These are phyloP conservation scores for Suillus fuscotomentosus DNA, from an alignment of 768 basidiomycete species.

Conservation along the genomic window DNA sequence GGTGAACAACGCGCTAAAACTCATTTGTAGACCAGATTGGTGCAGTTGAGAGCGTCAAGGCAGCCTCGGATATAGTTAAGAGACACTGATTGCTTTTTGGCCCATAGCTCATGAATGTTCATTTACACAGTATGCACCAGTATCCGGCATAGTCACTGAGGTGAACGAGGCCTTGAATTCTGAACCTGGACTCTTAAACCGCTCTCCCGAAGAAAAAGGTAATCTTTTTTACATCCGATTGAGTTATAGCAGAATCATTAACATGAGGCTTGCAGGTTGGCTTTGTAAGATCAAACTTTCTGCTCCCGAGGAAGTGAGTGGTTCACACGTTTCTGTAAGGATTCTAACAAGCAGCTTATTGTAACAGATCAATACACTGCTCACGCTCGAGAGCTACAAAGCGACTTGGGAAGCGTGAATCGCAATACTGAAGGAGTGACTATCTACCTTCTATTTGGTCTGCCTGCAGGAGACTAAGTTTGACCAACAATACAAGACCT, in stretches of 20 bases:
- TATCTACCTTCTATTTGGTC: background rate
- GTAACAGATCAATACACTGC: conserved; percentile 61
- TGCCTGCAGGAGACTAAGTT: background rate
- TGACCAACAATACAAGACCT: background rate
- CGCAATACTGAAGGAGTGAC: background rate
- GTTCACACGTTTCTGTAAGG: background rate
- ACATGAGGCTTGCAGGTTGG: conserved; percentile 64
- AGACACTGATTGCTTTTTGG: conserved; percentile 10
- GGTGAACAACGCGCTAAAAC: background rate
- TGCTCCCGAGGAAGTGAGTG: conserved; percentile 68
- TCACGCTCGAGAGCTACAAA: conserved; percentile 78
- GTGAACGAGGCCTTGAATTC: conserved; percentile 71
- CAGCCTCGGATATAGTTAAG: conserved; percentile 89
- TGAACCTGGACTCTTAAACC: conserved; percentile 84
- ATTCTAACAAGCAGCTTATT: conserved; percentile 3
- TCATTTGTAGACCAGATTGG: conserved; percentile 69
- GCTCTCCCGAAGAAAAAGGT: conserved; percentile 84
- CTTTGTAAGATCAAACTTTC: conserved; percentile 89
- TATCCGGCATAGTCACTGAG: conserved; percentile 79
- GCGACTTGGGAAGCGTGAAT: conserved; percentile 47
- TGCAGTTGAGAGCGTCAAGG: conserved; percentile 95
- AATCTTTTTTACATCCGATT: conserved; percentile 15
- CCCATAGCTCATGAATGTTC: conserved; percentile 10
- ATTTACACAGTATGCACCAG: conserved; percentile 75
- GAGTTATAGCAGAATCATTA: background rate